Evolutionary conservation across 257 asterid species (phyloP).

Genomic region (Nicotiana tomentosiformis): DNA sequence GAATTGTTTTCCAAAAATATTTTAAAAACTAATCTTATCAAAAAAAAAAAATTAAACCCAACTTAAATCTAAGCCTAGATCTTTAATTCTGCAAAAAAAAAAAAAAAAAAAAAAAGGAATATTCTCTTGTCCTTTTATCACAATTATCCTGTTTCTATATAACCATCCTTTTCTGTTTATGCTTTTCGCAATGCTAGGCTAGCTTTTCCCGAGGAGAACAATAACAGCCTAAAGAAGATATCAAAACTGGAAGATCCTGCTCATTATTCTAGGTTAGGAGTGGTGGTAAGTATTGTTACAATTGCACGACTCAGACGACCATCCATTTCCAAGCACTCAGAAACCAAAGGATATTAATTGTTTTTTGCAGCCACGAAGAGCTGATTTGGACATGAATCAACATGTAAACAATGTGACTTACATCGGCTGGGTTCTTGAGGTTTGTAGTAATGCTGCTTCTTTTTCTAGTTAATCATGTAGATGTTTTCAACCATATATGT

Average conservation of each 20-base stretch:
- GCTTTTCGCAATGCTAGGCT: not conserved
- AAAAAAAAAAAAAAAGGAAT: too few relatives aligned
- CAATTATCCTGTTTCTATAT: too few relatives aligned
- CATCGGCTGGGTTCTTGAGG: constrained; percentile 19
- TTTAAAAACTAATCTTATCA: too few relatives aligned
- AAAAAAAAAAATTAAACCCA: too few relatives aligned
- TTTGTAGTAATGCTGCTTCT: constrained; percentile 5
- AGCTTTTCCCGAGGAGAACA: not conserved
- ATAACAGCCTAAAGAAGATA: not conserved
- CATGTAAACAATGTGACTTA: constrained; percentile 14
- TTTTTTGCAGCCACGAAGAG: constrained; percentile 9
- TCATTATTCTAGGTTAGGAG: not conserved
- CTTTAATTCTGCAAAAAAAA: too few relatives aligned
- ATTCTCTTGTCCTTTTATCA: too few relatives aligned
- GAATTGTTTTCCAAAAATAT: too few relatives aligned
- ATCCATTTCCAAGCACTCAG: too few relatives aligned
- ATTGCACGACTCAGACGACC: too few relatives aligned
- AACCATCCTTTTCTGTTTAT: too few relatives aligned
- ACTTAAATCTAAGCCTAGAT: too few relatives aligned
- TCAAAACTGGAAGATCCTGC: constrained; percentile 3
- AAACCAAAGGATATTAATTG: too few relatives aligned
- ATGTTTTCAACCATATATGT: not conserved
- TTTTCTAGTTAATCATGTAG: not conserved
- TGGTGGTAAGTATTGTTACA: not conserved
- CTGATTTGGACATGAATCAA: constrained; percentile 17